Conservation (phyloP, 2,329 filamentous ascomycete genomes). For the Fusarium subtropicale region DNA sequence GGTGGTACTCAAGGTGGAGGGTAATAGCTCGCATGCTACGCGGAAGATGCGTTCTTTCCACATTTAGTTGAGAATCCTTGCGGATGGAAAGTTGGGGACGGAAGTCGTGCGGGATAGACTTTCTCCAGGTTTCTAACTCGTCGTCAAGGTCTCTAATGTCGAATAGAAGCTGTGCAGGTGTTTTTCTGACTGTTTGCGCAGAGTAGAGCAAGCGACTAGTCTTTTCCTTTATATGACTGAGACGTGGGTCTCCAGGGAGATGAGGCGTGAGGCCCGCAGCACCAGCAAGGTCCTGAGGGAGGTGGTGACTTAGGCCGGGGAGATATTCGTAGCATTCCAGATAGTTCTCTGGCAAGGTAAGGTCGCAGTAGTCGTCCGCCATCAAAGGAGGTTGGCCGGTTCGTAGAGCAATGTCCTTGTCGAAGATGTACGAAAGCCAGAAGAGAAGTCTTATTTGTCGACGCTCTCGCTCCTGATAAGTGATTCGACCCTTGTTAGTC, state of each 20-base stretch:
- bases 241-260: conserved; percentile 59
- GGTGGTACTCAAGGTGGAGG: conserved; percentile 66
- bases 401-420: conserved; percentile 67
- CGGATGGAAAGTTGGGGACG: conserved; percentile 61
- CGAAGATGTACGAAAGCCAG: conserved; percentile 66
- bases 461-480: conserved; percentile 44
- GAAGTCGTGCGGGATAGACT: conserved; percentile 58
- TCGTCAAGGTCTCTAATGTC: conserved; percentile 68
- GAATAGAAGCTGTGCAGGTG: conserved; percentile 65
- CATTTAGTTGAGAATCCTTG: conserved; percentile 43
- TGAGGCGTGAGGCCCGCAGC: conserved; percentile 48
- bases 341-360: conserved; percentile 44
- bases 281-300: not conserved
- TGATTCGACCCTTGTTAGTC: conserved; percentile 23
- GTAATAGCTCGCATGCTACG: conserved; percentile 61
- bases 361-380: conserved; percentile 54
- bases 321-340: conserved; percentile 39
- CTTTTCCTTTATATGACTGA: conserved; percentile 65
- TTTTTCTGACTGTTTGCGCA: conserved; percentile 58
- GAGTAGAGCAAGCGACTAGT: conserved; percentile 63
- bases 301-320: not conserved
- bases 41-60: conserved; percentile 44
- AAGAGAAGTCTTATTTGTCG: conserved; percentile 59
- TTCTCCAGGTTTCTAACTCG: conserved; percentile 66
- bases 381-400: conserved; percentile 65